Base-by-base conservation (phyloP, 2,329 filamentous ascomycete species). In the Beauveria australis region DNA sequence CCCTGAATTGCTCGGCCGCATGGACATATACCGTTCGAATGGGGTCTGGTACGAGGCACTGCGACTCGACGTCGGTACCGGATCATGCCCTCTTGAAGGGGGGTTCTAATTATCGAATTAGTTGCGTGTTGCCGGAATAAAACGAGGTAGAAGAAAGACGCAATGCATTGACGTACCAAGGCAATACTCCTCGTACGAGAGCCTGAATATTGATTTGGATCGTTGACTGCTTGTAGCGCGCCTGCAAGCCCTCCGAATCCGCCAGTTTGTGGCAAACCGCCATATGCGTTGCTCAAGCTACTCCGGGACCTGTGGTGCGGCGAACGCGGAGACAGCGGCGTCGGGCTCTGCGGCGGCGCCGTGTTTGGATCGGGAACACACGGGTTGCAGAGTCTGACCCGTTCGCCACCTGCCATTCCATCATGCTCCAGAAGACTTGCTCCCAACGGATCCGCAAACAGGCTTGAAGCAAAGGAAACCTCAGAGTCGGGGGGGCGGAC, bases 401-500 rank as follows among this genome's bases (percentile, higher is more conserved):
- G 76, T 66, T 84, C 82, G 28, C 83, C 83, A 18, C 83, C 82
- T 4, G 78, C 76, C 26, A 81, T 71, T 37, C 70, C 75, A 64
- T 72, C 77, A 67, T 75, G 74, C 64, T 79, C 77, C 49, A 75
- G 68, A 68, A 75, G 75, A 63, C 75, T 68, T 51, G 74, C 66
- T 63, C 69, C 69, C 2, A 79, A 69, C 59, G 74, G 68, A 63
- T 78, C 72, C 63, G 73, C 71, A 66, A 77, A 67, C 18, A 74
- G 58, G 30, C 69, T 67, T 33, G 69, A 68, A 65, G 74, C 67
- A 63, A 74, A 65, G 63, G 72, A 67, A 63, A 74, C 68, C 62
- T 81, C 77, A 43, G 72, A 63, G 61, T 71, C 79, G 1, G 89
- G 88, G 3, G 90, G 89, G 53, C 88, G 88, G 28, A 97, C 92